phyloP scores from a whole-genome alignment of 208 protist genomes.

The Leishmania braziliensis region DNA sequence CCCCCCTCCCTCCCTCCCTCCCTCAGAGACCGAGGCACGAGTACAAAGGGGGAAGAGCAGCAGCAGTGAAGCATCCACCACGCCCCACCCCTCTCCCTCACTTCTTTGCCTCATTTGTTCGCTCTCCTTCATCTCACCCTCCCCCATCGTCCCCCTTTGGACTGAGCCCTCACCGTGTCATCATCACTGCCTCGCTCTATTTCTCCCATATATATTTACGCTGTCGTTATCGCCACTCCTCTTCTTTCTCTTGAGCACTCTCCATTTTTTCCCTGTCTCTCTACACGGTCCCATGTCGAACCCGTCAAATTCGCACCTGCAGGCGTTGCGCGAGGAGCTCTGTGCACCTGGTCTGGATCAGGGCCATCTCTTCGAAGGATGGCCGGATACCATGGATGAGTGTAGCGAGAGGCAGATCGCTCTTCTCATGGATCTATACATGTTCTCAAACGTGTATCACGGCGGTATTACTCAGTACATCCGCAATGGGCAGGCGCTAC shows the following conservation, averaged over 20 bases:
- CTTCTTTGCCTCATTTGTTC: neutral
- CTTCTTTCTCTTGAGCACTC: neutral
- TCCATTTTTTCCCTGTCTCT: neutral
- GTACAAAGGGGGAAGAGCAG: neutral
- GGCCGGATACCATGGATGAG: slow-evolving; percentile 38
- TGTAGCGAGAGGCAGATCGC: slow-evolving; percentile 49
- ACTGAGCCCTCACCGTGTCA: too few relatives aligned
- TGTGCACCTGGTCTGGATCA: slow-evolving; percentile 51
- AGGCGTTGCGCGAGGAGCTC: slow-evolving; percentile 57
- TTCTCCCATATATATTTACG: too few relatives aligned
- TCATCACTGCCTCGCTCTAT: too few relatives aligned
- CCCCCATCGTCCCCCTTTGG: too few relatives aligned
- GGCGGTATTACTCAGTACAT: slow-evolving; percentile 87
- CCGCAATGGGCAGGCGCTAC: slow-evolving; percentile 69
- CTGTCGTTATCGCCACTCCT: neutral
- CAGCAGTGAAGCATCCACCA: neutral
- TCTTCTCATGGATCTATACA: slow-evolving; percentile 60
- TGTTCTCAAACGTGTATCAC: slow-evolving; percentile 56
- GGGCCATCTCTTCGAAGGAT: slow-evolving; percentile 69
- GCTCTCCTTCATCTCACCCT: neutral
- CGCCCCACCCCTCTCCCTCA: neutral
- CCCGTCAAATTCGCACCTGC: slow-evolving; percentile 42
- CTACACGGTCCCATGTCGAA: slow-evolving; percentile 14
- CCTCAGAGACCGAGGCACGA: neutral
- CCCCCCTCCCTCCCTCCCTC: neutral